These are phyloP conservation scores for Fraxinus xanthoxyloides DNA, from an alignment of 305 asterid genomes.

Conservation along the genomic window DNA sequence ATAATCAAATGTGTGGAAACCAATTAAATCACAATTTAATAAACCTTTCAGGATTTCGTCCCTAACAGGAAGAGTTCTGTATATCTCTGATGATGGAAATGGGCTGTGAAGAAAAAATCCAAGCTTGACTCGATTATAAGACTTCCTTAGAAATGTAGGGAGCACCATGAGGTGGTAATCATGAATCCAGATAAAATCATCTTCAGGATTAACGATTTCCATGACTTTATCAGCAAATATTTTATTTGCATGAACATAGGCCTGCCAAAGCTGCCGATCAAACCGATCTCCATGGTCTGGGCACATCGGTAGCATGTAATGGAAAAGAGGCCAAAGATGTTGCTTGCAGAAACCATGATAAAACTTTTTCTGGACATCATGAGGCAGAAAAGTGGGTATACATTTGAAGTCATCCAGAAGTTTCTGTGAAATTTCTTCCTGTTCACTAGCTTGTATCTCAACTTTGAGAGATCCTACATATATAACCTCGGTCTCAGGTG, in stretches of 20 bases:
- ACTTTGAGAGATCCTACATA: slow-evolving; percentile 80
- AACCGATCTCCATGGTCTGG: slow-evolving; percentile 81
- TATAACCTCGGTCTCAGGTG: slow-evolving; percentile 65
- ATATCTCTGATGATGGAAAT: slow-evolving; percentile 84
- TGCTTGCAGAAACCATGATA: slow-evolving; percentile 82
- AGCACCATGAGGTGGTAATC: slow-evolving; percentile 92
- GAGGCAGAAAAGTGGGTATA: slow-evolving; percentile 77
- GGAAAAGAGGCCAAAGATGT: slow-evolving; percentile 84
- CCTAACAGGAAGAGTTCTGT: slow-evolving; percentile 81
- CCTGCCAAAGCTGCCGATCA: slow-evolving; percentile 79
- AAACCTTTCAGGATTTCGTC: slow-evolving; percentile 45
- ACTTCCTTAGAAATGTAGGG: slow-evolving; percentile 82
- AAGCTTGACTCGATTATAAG: slow-evolving; percentile 65
- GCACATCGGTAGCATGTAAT: slow-evolving; percentile 89
- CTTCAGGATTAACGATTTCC: slow-evolving; percentile 59
- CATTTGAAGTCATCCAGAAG: slow-evolving; percentile 73
- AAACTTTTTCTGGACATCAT: slow-evolving; percentile 57
- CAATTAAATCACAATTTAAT: neutral
- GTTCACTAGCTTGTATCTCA: slow-evolving; percentile 64
- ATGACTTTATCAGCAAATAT: neutral
- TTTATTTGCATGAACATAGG: slow-evolving; percentile 69
- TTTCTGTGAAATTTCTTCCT: slow-evolving; percentile 71
- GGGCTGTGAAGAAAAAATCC: slow-evolving; percentile 93
- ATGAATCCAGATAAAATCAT: slow-evolving; percentile 80
- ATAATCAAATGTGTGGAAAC: neutral